Base-by-base conservation (phyloP, 345 rosid species). In the Aquilaria yunnanensis region DNA sequence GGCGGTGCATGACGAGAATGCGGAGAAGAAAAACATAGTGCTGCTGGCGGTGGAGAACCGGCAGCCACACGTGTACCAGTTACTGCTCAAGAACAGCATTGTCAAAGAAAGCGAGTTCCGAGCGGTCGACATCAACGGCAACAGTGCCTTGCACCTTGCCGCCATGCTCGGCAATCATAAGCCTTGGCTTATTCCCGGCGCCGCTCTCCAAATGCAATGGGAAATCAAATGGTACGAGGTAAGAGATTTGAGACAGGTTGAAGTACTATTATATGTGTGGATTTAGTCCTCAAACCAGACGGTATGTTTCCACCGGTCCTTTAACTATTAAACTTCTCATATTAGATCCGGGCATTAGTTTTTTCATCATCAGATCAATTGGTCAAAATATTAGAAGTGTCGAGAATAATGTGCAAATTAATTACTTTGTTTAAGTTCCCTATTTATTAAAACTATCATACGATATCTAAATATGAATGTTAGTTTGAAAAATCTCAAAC, bases 121-220 rank as follows among this genome's bases (percentile, higher is more conserved):
- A 1, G 50, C 57, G 10, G 78, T 81, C 32, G 89, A 84, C 55
- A 3, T 9, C 9, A 12, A 72, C 0, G 82, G 83, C 12, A 81
- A 84, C 50, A 79, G 84, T 56, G 84, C 83, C 1, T 49, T 79
- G 74, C 89, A 81, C 56, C 78, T 81, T 6, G 86, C 89, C 1
- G 81, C 83, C 54, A 77, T 14, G 60, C 59, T 73, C 2, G 77
- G 84, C 5, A 74, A 75, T 7, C 64, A 71, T 55, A 71, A 63
- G 64, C 82, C 89, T n/a, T 76, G 86, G 85, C 79, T 68, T 10
- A 81, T 81, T 56, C 82, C 84, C 0, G 82, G 84, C 0, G 77
- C 81, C 16, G 86, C 86, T 29, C 59, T 81, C 31, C 86, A 84
- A 46, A 81, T 84, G 86, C 84, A 84, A 52, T 84, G 89, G 89